Evolutionary conservation across 768 basidiomycete species (phyloP).

Genomic region (Lactifluus rugatus): DNA sequence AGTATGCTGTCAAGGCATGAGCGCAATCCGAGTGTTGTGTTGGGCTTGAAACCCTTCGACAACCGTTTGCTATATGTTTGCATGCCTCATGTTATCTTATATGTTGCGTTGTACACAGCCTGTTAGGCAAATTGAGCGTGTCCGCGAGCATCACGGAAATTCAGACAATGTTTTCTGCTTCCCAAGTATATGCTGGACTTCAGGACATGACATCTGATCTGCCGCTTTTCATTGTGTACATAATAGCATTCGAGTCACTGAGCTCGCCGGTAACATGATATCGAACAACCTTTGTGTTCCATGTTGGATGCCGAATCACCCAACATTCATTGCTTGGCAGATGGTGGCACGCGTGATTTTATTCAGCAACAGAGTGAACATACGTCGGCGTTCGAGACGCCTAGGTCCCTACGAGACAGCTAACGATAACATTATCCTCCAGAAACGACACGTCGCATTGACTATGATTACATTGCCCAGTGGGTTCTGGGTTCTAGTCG

Average conservation of each 20-base stretch:
- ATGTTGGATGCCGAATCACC: neutral
- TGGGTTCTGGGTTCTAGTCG: slow-evolving; percentile 1
- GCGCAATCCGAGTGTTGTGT: slow-evolving; percentile 18
- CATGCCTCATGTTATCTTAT: slow-evolving; percentile 24
- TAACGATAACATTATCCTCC: neutral
- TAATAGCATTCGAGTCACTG: neutral
- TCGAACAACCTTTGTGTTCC: neutral
- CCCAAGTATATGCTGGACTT: neutral
- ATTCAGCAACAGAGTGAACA: neutral
- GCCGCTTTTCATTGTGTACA: neutral
- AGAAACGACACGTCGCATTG: neutral
- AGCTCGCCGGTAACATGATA: neutral
- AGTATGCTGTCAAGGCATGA: slow-evolving; percentile 94
- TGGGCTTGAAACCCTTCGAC: slow-evolving; percentile 23
- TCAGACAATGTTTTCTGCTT: slow-evolving; percentile 2
- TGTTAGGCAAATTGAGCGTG: neutral
- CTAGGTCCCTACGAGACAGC: neutral
- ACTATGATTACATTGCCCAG: neutral
- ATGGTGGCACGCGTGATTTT: neutral
- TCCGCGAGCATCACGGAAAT: neutral
- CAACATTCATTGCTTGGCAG: neutral
- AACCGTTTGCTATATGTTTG: slow-evolving; percentile 25
- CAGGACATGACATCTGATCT: neutral
- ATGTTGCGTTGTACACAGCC: slow-evolving; percentile 14
- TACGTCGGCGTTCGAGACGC: neutral